These are phyloP conservation scores for Jamesozyma lodderae DNA, from an alignment of 805 yeast genomes.

Conservation along the genomic window DNA sequence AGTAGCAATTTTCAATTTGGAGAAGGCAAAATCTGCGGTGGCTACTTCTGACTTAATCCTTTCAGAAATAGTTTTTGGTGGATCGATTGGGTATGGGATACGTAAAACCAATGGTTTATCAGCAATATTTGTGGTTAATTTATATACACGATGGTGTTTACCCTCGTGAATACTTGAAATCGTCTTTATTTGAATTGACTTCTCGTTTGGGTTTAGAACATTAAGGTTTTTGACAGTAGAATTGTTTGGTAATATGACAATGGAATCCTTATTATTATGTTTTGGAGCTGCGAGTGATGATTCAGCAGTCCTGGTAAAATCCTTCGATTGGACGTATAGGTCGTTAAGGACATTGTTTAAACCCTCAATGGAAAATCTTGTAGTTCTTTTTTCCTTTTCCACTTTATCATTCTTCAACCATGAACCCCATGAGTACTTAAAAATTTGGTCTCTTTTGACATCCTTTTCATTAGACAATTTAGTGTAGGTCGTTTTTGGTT, in stretches of 20 bases:
- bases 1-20: constrained; percentile 56
- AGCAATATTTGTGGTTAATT: constrained; percentile 48
- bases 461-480: constrained; percentile 51
- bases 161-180: constrained; percentile 88
- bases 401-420: constrained; percentile 75
- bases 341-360: constrained; percentile 44
- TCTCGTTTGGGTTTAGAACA: constrained; percentile 34
- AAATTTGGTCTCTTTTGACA: constrained; percentile 63
- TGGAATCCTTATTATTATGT: constrained; percentile 30
- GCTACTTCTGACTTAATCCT: constrained; percentile 87
- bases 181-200: constrained; percentile 45
- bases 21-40: constrained; percentile 70
- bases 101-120: constrained; percentile 63
- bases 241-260: constrained; percentile 43
- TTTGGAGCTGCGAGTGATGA: constrained; percentile 14
- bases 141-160: constrained; percentile 82
- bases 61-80: constrained; percentile 53
- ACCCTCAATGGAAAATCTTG: constrained; percentile 77
- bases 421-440: constrained; percentile 89
- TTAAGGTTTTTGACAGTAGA: constrained; percentile 37
- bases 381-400: constrained; percentile 69
- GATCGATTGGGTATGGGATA: constrained; percentile 72
- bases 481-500: constrained; percentile 37
- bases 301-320: constrained; percentile 21
- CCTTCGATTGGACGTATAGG: constrained; percentile 32